phyloP scores from a whole-genome alignment of 1,284 basidiomycete genomes.

The Microbotryum violaceum region DNA sequence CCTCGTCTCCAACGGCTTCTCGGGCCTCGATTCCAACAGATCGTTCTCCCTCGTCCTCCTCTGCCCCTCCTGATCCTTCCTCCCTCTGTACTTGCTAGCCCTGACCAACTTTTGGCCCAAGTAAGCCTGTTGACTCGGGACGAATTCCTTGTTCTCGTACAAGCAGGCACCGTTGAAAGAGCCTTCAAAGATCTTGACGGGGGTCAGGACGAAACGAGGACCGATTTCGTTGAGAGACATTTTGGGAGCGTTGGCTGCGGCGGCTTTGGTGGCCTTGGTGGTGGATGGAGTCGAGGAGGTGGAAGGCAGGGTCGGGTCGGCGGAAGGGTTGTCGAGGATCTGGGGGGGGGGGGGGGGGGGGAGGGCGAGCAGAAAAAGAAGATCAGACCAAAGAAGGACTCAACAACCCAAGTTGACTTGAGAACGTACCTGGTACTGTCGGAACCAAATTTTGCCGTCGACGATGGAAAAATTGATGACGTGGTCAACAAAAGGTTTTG shows the following conservation, averaged over 20 bases:
- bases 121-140: slow-evolving; percentile 24
- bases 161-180: slow-evolving; percentile 91
- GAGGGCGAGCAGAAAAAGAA: no score
- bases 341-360: slow-evolving; percentile 38
- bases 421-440: slow-evolving; percentile 77
- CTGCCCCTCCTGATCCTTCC: slow-evolving; percentile 30
- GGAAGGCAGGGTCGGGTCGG: slow-evolving; percentile 41
- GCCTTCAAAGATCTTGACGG: slow-evolving; percentile 97
- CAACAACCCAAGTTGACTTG: no score
- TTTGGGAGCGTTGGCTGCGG: slow-evolving; percentile 35
- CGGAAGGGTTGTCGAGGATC: slow-evolving; percentile 58
- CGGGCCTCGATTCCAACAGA: slow-evolving; percentile 13
- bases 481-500: slow-evolving; percentile 98
- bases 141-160: slow-evolving; percentile 74
- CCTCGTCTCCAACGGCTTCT: slow-evolving; percentile 26
- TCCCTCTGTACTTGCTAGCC: slow-evolving; percentile 30
- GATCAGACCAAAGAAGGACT: neutral
- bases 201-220: slow-evolving; percentile 92
- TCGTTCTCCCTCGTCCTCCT: slow-evolving; percentile 18
- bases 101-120: slow-evolving; percentile 17
- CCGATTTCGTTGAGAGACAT: slow-evolving; percentile 87
- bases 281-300: slow-evolving; percentile 18
- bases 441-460: slow-evolving; percentile 97
- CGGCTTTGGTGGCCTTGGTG: slow-evolving; percentile 29
- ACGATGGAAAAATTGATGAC: slow-evolving; percentile 91